Evolutionary conservation across 805 yeast genomes (phyloP), one percentile per base, ranked within the genome.

Genomic region (Sugiyamaella chiloensis): DNA sequence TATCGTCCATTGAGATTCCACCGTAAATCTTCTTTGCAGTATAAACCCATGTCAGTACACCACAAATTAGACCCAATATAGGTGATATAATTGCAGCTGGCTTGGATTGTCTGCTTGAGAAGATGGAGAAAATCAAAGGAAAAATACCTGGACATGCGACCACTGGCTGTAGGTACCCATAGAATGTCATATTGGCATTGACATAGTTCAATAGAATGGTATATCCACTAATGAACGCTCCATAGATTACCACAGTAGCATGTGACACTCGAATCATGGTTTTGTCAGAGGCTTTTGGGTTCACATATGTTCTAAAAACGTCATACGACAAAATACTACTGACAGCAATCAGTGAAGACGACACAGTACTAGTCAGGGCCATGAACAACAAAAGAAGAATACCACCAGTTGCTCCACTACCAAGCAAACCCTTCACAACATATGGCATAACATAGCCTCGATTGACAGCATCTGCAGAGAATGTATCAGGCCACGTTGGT

Each of bases 341-440:
- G 24, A 68, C 72, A 2, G 73, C 67, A 35, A 70, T 65, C 65
- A 70, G 55, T 52, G 70, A 69, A 4, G 73, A 71, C 45, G 70
- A 64, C 14, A 67, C 68, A 3, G 73, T 66, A n/a, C 73, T 68
- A 8, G 74, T 70, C 24, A 69, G 72, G 2, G 73, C 70, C 48
- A 69, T 60, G 51, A 67, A 70, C 23, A 70, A 57, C 40, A 68
- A 59, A 31, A 70, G 55, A 21, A 70, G 72, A 9, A 87, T 73
- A 31, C 87, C 87, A 40, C 78, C 89, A 4, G 93, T 91, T 53
- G 96, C 96, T 57, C 89, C 86, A 58, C 76, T 83, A 46, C 96
- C 96, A 69, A 87, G 70, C 40, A 87, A 69, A 1, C 93, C 86
- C 43, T 78, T 80, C 1, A 95, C 91, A 21, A 93, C 85, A 52